phyloP scores from a whole-genome alignment of 331 rosid species.

The Acacia pycnantha region DNA sequence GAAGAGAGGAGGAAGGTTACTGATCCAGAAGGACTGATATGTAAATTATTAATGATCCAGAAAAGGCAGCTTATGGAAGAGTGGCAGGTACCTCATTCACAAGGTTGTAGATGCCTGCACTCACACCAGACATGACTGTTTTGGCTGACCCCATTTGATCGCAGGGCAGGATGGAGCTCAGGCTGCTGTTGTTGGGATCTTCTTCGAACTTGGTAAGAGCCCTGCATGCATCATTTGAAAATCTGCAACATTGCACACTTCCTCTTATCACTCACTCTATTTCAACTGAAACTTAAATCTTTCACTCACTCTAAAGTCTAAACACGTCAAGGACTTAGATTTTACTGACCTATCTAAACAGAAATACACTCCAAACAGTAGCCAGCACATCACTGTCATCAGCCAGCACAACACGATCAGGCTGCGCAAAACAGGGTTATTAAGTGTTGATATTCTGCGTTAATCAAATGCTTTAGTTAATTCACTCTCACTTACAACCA shows the following conservation, averaged over 20 bases:
- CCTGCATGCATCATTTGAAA: conserved; percentile 62
- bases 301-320: background rate
- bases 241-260: conserved; percentile 39
- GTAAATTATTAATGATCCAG: too few species aligned
- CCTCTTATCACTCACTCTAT: background rate
- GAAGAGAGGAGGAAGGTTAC: background rate
- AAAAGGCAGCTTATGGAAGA: background rate
- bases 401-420: conserved; percentile 61
- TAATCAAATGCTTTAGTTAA: background rate
- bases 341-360: conserved; percentile 54
- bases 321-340: conserved; percentile 16
- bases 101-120: conserved; percentile 46
- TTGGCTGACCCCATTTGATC: conserved; percentile 55
- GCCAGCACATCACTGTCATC: conserved; percentile 60
- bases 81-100: conserved; percentile 47
- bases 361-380: conserved; percentile 66
- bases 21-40: too few species aligned
- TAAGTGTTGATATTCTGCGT: background rate
- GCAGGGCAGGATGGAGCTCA: conserved; percentile 70
- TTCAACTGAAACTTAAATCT: background rate
- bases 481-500: conserved; percentile 44
- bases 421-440: conserved; percentile 37
- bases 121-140: conserved; percentile 39
- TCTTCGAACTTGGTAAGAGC: conserved; percentile 56
- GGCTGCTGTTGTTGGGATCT: conserved; percentile 62